Conservation (phyloP, 345 rosid genomes). For the Linum usitatissimum region DNA sequence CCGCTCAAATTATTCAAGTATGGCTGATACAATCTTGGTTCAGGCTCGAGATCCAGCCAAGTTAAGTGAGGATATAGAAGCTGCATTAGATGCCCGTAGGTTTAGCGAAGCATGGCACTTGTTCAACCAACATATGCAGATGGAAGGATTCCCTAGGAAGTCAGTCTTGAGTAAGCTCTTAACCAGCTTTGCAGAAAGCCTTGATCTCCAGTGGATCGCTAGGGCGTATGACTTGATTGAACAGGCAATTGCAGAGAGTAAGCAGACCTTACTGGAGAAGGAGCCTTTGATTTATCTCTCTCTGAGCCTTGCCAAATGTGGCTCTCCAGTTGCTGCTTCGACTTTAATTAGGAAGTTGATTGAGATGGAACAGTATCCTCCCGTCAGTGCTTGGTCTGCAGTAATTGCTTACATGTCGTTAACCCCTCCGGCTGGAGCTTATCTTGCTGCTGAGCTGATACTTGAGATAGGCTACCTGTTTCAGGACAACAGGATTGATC, state of each 20-base stretch:
- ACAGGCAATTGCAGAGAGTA: slow-evolving; percentile 55
- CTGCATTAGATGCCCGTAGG: slow-evolving; percentile 45
- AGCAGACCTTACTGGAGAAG: slow-evolving; percentile 63
- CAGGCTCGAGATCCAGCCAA: slow-evolving; percentile 79
- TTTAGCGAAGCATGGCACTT: slow-evolving; percentile 53
- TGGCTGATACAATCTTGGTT: slow-evolving; percentile 49
- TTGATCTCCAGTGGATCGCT: slow-evolving; percentile 47
- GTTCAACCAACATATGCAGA: slow-evolving; percentile 60
- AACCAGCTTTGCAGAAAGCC: slow-evolving; percentile 47
- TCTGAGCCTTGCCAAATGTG: slow-evolving; percentile 56
- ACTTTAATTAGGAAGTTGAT: slow-evolving; percentile 67
- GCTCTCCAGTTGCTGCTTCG: slow-evolving; percentile 61
- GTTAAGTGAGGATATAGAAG: slow-evolving; percentile 45
- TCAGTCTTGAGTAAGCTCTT: slow-evolving; percentile 51
- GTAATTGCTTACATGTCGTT: slow-evolving; percentile 62
- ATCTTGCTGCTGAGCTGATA: slow-evolving; percentile 75
- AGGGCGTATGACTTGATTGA: slow-evolving; percentile 59
- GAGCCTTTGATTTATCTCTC: slow-evolving; percentile 69
- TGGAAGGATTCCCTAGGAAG: slow-evolving; percentile 81
- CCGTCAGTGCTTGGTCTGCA: slow-evolving; percentile 70
- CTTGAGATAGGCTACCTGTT: slow-evolving; percentile 79
- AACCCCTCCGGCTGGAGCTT: slow-evolving; percentile 51
- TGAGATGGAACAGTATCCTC: slow-evolving; percentile 58
- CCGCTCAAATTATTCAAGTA: slow-evolving; percentile 28
- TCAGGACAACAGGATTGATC: slow-evolving; percentile 65